Conservation (phyloP, 1,284 basidiomycete genomes). For the Heterobasidion annosum region DNA sequence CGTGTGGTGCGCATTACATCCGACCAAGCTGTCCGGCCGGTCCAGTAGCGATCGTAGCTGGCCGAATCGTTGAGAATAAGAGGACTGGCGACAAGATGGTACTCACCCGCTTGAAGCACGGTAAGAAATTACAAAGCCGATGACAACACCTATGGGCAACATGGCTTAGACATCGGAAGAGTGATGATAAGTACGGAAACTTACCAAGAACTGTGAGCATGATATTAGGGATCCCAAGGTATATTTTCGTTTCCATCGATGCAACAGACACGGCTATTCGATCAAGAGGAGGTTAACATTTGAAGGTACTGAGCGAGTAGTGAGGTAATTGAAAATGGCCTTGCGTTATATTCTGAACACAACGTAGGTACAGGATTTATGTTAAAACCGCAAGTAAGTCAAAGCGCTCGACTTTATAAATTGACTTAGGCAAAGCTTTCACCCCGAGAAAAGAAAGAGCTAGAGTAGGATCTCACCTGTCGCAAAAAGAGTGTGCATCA, state of each 20-base stretch:
- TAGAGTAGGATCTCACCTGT: slow-evolving; percentile 24
- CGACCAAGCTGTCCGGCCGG: slow-evolving; percentile 51
- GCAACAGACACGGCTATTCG: slow-evolving; percentile 33
- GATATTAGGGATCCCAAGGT: slow-evolving; percentile 43
- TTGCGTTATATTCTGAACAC: too few species aligned
- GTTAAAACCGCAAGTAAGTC: too few species aligned
- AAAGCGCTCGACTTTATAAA: too few species aligned
- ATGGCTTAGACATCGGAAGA: neutral
- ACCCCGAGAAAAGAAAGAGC: too few species aligned
- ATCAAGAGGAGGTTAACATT: neutral
- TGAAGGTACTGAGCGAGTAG: neutral
- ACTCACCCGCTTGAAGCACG: slow-evolving; percentile 48
- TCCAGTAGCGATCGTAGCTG: slow-evolving; percentile 55
- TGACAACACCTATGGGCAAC: slow-evolving; percentile 46
- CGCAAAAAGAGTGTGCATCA: slow-evolving; percentile 51
- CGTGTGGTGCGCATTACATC: slow-evolving; percentile 45
- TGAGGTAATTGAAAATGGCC: too few species aligned
- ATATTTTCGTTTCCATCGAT: slow-evolving; percentile 28
- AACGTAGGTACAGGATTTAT: too few species aligned
- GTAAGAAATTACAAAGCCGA: slow-evolving; percentile 65
- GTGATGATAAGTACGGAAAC: slow-evolving; percentile 10
- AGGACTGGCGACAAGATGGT: neutral
- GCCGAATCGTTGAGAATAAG: neutral
- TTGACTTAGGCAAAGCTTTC: too few species aligned
- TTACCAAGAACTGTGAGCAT: slow-evolving; percentile 52